A percentile compares a stretch with the other conserved stretches of the same genome.
phyloP scores from a whole-genome alignment of 371 early-diverging fungal species.

The Mucor mucedo region DNA sequence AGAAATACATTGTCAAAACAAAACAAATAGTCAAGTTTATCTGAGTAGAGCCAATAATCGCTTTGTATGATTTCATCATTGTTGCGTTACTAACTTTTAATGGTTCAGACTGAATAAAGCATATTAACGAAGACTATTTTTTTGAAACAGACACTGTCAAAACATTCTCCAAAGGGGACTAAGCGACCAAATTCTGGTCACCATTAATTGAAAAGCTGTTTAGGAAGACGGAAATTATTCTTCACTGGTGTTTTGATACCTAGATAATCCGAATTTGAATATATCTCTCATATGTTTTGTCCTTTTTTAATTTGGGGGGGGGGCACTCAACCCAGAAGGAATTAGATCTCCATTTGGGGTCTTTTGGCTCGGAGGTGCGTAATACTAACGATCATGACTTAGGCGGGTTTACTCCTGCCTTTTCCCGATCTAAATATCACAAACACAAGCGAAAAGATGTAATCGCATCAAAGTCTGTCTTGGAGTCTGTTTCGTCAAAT shows the following conservation, averaged over 20 bases:
- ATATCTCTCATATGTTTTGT: conserved; percentile 10
- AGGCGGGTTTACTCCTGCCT: too few relatives aligned
- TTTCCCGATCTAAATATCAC: too few relatives aligned
- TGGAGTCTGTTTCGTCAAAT: too few relatives aligned
- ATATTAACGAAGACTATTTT: conserved; percentile 13
- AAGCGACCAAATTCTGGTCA: conserved; percentile 10
- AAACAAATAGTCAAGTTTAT: conserved; percentile 9
- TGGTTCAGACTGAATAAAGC: conserved; percentile 15
- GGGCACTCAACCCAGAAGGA: conserved; percentile 8
- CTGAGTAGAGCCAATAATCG: conserved; percentile 11
- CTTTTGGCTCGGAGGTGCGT: too few relatives aligned
- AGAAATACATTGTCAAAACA: conserved; percentile 10
- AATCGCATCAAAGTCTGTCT: too few relatives aligned
- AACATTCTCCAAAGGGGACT: conserved; percentile 10
- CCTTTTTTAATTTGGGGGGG: neutral
- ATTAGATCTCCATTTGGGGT: neutral
- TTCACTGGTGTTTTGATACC: conserved; percentile 11
- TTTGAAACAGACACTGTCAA: conserved; percentile 11
- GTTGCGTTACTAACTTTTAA: conserved; percentile 12
- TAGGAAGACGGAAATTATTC: conserved; percentile 15
- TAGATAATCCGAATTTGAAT: conserved; percentile 8
- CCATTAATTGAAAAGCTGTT: conserved; percentile 14
- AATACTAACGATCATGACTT: too few relatives aligned
- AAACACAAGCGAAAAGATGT: too few relatives aligned
- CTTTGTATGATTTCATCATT: conserved; percentile 11